Evolutionary conservation across 1,284 basidiomycete species (phyloP).

Genomic region (Ceratobasidium sp.): DNA sequence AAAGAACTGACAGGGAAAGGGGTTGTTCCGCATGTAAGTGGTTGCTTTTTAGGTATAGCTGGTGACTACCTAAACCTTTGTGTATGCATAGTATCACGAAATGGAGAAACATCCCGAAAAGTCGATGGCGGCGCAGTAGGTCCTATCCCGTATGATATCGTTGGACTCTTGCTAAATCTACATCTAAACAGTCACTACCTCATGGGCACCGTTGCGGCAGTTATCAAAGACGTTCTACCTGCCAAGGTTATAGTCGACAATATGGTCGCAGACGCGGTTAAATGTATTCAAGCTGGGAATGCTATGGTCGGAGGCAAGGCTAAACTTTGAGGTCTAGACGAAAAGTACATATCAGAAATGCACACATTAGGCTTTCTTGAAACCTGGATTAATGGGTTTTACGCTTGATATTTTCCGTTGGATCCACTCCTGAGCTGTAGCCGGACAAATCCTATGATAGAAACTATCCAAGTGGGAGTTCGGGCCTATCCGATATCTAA

Average conservation of each 20-base stretch:
- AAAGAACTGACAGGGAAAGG: slow-evolving; percentile 47
- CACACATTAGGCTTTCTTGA: no score
- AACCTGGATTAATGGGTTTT: no score
- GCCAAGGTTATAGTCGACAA: slow-evolving; percentile 58
- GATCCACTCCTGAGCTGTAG: no score
- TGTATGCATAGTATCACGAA: slow-evolving; percentile 13
- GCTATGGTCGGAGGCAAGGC: slow-evolving; percentile 44
- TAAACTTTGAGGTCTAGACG: slow-evolving; percentile 49
- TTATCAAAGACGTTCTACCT: slow-evolving; percentile 58
- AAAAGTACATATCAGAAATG: no score
- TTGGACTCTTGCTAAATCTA: neutral
- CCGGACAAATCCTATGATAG: no score
- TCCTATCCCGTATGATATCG: neutral
- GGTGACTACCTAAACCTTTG: neutral
- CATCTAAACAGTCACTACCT: slow-evolving; percentile 42
- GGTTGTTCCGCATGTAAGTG: slow-evolving; percentile 46
- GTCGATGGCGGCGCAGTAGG: slow-evolving; percentile 39
- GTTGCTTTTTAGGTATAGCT: neutral
- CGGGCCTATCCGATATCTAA: no score
- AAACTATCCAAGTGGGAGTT: no score
- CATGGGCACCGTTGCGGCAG: slow-evolving; percentile 49
- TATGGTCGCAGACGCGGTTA: slow-evolving; percentile 51
- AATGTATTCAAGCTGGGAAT: slow-evolving; percentile 43
- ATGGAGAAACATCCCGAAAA: slow-evolving; percentile 49
- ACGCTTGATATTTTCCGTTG: no score